Base-by-base conservation (phyloP, 495 filamentous ascomycete genomes). In the Evernia prunastri region DNA sequence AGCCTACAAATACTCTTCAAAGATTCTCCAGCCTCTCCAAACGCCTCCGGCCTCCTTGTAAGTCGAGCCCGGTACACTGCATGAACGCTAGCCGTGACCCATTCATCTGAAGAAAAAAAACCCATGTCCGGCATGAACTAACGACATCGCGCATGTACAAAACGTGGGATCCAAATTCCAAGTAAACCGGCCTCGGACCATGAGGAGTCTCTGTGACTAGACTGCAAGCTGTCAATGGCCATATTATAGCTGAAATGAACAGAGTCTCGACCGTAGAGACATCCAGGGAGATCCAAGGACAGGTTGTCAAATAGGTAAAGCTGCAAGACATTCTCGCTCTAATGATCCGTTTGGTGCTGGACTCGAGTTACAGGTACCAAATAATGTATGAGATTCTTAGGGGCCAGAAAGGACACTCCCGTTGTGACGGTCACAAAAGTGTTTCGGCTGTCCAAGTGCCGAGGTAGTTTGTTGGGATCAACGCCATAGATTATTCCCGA, bases 111-210 rank as follows among this genome's bases (percentile, higher is more conserved):
- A 36, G 17, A 18, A 36, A 18, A 42, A 33, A 27, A 33, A 8
- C 42, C 42, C 25, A 39, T 18, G 40, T 51, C 51, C n/a, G 60
- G 43, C 37, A 35, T 49, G 23, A 63, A 63, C n/a, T 25, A 39
- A 63, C 23, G 56, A 29, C 25, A 43, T 18, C 11, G 29, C 37
- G 53, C 60, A 54, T 54, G 45, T 42, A 39, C 49, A 42, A 43
- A 37, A 45, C 43, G 53, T 23, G 25, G 43, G 35, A 23, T 42
- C 37, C 17, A 23, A 43, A 20, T 8, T 18, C 10, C 27, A 33
- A 35, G 4, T 31, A 42, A 37, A 57, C 58, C 13, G 23, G 58
- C 25, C n/a, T 59, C 25, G 36, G 42, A 59, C 15, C 27, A 45
- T 20, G 17, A 45, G 37, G 58, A 43, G 0, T 33, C n/a, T 29